A percentile compares a stretch with the other conserved stretches of the same genome.
These are phyloP conservation scores for Dactylellina cionopaga DNA, from an alignment of 2,329 filamentous ascomycete genomes.

Conservation along the genomic window DNA sequence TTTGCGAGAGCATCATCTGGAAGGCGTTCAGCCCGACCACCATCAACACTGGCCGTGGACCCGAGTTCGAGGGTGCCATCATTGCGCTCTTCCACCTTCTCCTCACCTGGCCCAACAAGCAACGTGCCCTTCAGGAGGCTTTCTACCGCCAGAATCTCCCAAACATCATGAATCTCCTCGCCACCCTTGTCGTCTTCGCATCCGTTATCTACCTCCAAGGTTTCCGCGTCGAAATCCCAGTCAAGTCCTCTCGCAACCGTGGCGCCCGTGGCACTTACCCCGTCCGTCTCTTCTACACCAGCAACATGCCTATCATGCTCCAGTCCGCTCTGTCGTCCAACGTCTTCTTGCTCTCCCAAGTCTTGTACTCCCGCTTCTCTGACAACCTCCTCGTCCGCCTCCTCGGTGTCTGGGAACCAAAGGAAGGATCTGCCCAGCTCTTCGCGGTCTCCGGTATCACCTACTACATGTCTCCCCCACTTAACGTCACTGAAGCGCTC, in stretches of 20 bases:
- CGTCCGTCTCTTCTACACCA: conserved; percentile 99
- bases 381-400: conserved; percentile 98
- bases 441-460: conserved; percentile 91
- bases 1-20: conserved; percentile 99
- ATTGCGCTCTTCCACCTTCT: conserved; percentile 98
- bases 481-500: conserved; percentile 97
- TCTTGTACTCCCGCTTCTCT: conserved; percentile 98
- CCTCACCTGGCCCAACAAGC: conserved; percentile 99
- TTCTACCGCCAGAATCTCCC: conserved; percentile 99
- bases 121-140: conserved; percentile 95
- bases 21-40: conserved; percentile 99
- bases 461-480: conserved; percentile 99
- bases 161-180: conserved; percentile 98
- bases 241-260: conserved; percentile 99
- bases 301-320: conserved; percentile 99
- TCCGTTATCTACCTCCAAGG: conserved; percentile 99
- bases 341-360: conserved; percentile 98
- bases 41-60: conserved; percentile 98
- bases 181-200: conserved; percentile 91
- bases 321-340: conserved; percentile 98
- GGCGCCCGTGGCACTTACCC: conserved; percentile 93
- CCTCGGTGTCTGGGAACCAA: conserved; percentile 97
- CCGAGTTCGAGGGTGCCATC: conserved; percentile 98
- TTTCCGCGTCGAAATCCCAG: conserved; percentile 99
- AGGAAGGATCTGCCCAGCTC: conserved; percentile 94